phyloP scores from a whole-genome alignment of 108 stramenopile genomes.

The Epithemia pelagica region DNA sequence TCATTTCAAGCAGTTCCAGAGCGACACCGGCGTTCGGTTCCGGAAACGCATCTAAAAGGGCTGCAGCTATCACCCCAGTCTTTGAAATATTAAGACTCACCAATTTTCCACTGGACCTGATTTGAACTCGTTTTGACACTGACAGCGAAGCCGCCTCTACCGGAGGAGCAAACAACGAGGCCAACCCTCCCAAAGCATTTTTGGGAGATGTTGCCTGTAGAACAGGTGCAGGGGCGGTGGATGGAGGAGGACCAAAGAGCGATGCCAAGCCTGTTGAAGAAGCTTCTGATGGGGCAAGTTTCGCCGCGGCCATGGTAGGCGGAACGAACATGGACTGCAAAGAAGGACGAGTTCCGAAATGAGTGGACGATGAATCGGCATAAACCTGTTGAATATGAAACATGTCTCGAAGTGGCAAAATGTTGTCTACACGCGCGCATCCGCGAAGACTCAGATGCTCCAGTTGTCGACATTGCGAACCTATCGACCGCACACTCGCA shows the following conservation, averaged over 20 bases:
- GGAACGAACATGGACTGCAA: conserved; percentile 1
- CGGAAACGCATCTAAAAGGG: background rate
- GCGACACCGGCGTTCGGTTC: background rate
- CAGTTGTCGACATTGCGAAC: conserved; percentile 5
- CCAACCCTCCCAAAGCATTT: background rate
- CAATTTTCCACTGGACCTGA: background rate
- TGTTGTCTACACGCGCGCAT: conserved; percentile 3
- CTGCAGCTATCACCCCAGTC: background rate
- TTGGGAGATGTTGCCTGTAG: background rate
- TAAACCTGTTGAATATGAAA: background rate
- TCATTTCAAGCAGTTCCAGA: background rate
- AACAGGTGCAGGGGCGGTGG: background rate
- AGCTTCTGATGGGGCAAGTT: background rate
- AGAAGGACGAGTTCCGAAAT: background rate
- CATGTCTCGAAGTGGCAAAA: conserved; percentile 7
- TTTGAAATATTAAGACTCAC: background rate
- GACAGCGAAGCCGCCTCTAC: too few species aligned
- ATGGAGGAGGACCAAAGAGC: conserved; percentile 23
- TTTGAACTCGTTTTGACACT: background rate
- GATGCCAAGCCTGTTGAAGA: background rate
- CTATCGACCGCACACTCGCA: conserved; percentile 18
- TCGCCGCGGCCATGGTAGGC: background rate
- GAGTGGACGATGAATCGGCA: background rate
- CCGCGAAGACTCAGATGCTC: conserved; percentile 14
- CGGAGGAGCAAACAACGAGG: background rate